Conservation (phyloP, 257 asterid species). For the Forsythia viridissima region DNA sequence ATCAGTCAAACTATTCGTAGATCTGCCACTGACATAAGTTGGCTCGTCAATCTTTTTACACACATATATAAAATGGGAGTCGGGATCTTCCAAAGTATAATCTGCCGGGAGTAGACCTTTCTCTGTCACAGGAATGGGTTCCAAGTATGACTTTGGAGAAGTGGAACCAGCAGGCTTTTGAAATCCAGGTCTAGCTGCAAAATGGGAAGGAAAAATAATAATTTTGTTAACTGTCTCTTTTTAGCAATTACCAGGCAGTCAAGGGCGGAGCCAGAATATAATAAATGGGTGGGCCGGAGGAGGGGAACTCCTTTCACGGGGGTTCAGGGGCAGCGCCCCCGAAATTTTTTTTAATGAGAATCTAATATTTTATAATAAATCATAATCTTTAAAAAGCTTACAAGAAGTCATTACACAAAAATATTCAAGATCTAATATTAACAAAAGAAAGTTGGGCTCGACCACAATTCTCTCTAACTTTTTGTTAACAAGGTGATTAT, state of each 20-base stretch:
- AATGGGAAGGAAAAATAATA: conserved; percentile 6
- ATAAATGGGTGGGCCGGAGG: too few relatives aligned
- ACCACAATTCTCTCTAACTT: too few relatives aligned
- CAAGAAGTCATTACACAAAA: too few relatives aligned
- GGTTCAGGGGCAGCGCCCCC: too few relatives aligned
- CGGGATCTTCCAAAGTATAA: conserved; percentile 85
- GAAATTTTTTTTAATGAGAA: too few relatives aligned
- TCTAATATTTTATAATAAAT: too few relatives aligned
- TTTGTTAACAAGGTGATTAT: too few relatives aligned
- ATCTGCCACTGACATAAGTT: conserved; percentile 24
- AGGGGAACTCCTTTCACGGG: too few relatives aligned
- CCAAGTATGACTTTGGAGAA: conserved; percentile 48
- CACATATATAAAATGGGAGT: conserved; percentile 84
- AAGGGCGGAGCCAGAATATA: too few relatives aligned
- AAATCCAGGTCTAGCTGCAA: conserved; percentile 96
- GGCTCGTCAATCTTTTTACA: conserved; percentile 60
- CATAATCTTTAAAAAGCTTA: too few relatives aligned
- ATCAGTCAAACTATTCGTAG: conserved; percentile 31
- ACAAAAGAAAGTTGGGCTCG: too few relatives aligned
- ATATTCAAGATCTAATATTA: too few relatives aligned
- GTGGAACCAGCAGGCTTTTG: conserved; percentile 51
- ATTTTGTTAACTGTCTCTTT: background rate
- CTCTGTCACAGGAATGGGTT: conserved; percentile 71
- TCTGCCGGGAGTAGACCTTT: conserved; percentile 76
- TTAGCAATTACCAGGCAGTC: conserved; percentile 7